Conservation (phyloP, 2,329 filamentous ascomycete species). For the Graphiopsis chlorocephala region DNA sequence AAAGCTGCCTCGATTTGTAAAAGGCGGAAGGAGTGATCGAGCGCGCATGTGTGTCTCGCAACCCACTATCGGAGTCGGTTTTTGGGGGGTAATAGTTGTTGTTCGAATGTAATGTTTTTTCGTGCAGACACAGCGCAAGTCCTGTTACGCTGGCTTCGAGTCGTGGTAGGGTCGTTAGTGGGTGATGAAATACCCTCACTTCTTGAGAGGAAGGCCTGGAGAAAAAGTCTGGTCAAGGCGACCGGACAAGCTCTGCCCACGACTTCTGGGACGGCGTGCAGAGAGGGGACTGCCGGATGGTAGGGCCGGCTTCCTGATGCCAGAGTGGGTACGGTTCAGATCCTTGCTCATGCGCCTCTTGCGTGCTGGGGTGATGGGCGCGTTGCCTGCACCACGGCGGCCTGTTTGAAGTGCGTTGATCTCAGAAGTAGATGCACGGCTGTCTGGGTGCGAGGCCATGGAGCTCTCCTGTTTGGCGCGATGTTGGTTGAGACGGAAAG, state of each 20-base stretch:
- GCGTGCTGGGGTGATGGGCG: slow-evolving; percentile 66
- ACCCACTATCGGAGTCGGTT: background rate
- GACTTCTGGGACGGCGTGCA: slow-evolving; percentile 20
- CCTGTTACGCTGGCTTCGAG: slow-evolving; percentile 14
- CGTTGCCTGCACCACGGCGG: slow-evolving; percentile 62
- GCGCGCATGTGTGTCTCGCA: background rate
- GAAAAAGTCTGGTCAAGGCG: slow-evolving; percentile 16
- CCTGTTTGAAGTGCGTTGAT: slow-evolving; percentile 63
- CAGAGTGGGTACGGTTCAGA: slow-evolving; percentile 25
- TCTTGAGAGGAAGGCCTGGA: slow-evolving; percentile 4
- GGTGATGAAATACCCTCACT: slow-evolving; percentile 1
- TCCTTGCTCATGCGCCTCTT: slow-evolving; percentile 40
- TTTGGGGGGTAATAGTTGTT: background rate
- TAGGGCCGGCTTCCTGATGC: slow-evolving; percentile 27
- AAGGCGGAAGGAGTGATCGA: background rate
- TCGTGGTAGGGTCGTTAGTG: slow-evolving; percentile 7
- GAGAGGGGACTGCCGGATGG: slow-evolving; percentile 21
- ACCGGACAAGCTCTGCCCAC: slow-evolving; percentile 18
- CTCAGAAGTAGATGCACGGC: slow-evolving; percentile 60
- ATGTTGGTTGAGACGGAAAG: slow-evolving; percentile 65
- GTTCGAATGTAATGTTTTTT: background rate
- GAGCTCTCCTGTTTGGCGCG: slow-evolving; percentile 49
- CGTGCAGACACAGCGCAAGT: slow-evolving; percentile 7
- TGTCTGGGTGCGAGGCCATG: slow-evolving; percentile 61
- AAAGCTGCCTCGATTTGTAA: background rate